Evolutionary conservation across 352 stramenopile genomes (phyloP).

Genomic region (Globisporangium okanoganense): DNA sequence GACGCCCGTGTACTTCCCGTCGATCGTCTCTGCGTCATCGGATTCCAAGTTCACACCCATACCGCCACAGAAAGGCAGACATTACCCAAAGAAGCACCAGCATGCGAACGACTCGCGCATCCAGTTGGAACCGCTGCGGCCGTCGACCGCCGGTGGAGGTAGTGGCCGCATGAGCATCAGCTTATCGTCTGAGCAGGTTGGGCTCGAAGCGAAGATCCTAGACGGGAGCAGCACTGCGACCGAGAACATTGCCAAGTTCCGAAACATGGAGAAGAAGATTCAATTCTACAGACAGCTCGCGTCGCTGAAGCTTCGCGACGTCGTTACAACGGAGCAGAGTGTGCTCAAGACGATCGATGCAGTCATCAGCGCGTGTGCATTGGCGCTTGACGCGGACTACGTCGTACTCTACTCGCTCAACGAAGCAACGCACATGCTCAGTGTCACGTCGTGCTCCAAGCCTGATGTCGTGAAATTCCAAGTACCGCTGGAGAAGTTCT

Average conservation of each 20-base stretch:
- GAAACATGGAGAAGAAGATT: constrained; percentile 39
- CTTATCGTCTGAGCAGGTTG: constrained; percentile 37
- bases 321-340: constrained; percentile 32
- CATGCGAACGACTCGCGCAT: constrained; percentile 50
- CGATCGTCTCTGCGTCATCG: constrained; percentile 33
- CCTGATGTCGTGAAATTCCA: constrained; percentile 40
- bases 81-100: constrained; percentile 49
- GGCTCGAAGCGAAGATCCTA: constrained; percentile 35
- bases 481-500: constrained; percentile 44
- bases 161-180: constrained; percentile 30
- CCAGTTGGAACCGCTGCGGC: constrained; percentile 56
- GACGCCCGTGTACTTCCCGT: constrained; percentile 46
- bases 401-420: constrained; percentile 59
- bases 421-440: constrained; percentile 26
- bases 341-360: constrained; percentile 42
- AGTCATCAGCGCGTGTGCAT: constrained; percentile 32
- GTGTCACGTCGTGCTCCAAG: constrained; percentile 49
- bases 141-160: constrained; percentile 23
- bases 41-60: constrained; percentile 35
- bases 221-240: constrained; percentile 30
- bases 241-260: constrained; percentile 31
- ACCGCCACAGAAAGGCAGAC: constrained; percentile 48
- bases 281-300: constrained; percentile 60
- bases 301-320: constrained; percentile 43
- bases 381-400: constrained; percentile 40